phyloP scores from a whole-genome alignment of 352 stramenopile species.

The Salisapilia sapeloensis region DNA sequence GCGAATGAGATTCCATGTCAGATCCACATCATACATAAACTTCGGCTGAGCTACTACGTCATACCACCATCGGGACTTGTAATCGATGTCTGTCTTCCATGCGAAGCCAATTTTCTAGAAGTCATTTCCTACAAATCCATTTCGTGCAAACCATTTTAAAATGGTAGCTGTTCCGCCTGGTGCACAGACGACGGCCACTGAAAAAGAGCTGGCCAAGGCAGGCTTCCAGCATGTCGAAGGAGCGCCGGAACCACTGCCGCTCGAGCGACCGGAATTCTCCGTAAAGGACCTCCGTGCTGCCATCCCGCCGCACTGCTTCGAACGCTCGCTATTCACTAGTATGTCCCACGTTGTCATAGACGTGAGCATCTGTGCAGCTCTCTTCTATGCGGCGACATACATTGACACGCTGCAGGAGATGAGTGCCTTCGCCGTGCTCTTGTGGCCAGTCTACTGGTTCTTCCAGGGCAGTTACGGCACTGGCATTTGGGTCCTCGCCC shows the following conservation, averaged over 20 bases:
- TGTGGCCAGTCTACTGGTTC: slow-evolving; percentile 95
- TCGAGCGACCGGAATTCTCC: slow-evolving; percentile 74
- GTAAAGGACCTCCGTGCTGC: slow-evolving; percentile 81
- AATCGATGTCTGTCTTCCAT: too few species aligned
- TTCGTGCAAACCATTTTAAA: too few species aligned
- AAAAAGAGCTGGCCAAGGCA: slow-evolving; percentile 33
- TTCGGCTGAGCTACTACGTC: too few species aligned
- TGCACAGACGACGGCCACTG: too few species aligned
- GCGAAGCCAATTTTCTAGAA: too few species aligned
- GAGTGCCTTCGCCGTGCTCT: slow-evolving; percentile 16
- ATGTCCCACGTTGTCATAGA: slow-evolving; percentile 88
- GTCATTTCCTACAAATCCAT: too few species aligned
- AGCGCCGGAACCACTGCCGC: slow-evolving; percentile 53
- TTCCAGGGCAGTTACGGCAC: slow-evolving; percentile 95
- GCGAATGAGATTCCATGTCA: too few species aligned
- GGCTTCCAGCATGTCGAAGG: slow-evolving; percentile 62
- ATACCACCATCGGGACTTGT: too few species aligned
- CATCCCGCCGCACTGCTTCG: slow-evolving; percentile 93
- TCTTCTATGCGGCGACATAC: slow-evolving; percentile 78
- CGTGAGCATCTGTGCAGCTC: slow-evolving; percentile 68
- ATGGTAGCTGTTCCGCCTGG: too few species aligned
- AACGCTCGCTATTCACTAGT: slow-evolving; percentile 85
- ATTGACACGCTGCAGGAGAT: slow-evolving; percentile 44
- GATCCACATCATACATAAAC: too few species aligned
- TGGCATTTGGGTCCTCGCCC: slow-evolving; percentile 93